These are phyloP conservation scores for Mycosphaerella sp. DNA, from an alignment of 2,329 filamentous ascomycete genomes.

Conservation along the genomic window DNA sequence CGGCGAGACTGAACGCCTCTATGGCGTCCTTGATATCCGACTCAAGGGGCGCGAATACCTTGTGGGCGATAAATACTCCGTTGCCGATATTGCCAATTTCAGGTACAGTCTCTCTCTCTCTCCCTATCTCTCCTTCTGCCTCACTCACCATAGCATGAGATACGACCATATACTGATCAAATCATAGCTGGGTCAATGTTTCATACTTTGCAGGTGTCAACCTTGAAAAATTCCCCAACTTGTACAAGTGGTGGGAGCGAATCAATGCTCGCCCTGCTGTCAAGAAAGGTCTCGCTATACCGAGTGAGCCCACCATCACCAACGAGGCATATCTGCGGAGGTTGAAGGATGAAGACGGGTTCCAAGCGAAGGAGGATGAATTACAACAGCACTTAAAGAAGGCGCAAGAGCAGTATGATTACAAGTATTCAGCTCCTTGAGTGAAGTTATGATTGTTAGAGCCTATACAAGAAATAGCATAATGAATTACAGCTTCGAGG, in stretches of 20 bases:
- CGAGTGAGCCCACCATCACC: slow-evolving; percentile 34
- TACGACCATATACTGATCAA: too few relatives aligned
- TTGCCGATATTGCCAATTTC: slow-evolving; percentile 44
- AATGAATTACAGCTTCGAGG: too few relatives aligned
- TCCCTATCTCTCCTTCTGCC: too few relatives aligned
- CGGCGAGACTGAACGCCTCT: slow-evolving; percentile 44
- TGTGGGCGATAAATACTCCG: slow-evolving; percentile 43
- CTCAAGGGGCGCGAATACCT: slow-evolving; percentile 40
- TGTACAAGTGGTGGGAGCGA: slow-evolving; percentile 43
- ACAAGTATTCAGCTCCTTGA: slow-evolving; percentile 37
- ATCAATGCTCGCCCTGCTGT: slow-evolving; percentile 40
- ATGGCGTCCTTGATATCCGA: slow-evolving; percentile 41
- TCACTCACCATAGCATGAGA: too few relatives aligned
- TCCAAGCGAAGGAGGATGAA: slow-evolving; percentile 42
- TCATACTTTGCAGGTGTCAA: slow-evolving; percentile 39
- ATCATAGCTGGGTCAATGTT: slow-evolving; percentile 38
- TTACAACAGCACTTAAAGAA: slow-evolving; percentile 35
- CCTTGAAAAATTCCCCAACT: slow-evolving; percentile 39
- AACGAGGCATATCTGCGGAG: slow-evolving; percentile 41
- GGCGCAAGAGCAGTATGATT: slow-evolving; percentile 43
- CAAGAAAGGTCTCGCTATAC: slow-evolving; percentile 36
- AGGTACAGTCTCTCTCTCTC: too few relatives aligned
- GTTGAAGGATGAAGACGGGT: slow-evolving; percentile 45
- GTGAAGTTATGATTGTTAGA: too few relatives aligned
- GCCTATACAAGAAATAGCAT: too few relatives aligned